Conservation (phyloP, 2,329 filamentous ascomycete genomes). For the Fusarium robinianum region DNA sequence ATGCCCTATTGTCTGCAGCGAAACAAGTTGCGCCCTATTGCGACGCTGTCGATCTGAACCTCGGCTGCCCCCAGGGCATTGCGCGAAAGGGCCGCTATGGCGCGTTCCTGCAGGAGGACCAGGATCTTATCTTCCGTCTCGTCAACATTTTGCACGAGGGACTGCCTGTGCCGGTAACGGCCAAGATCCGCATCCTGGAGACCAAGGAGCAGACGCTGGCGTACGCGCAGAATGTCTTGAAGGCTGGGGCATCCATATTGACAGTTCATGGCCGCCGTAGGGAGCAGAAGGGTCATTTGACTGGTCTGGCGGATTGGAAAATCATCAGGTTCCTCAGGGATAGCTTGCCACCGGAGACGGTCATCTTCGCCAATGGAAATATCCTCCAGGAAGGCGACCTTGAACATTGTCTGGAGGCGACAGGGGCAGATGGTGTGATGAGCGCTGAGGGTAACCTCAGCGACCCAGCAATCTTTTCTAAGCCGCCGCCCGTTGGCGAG, state of each 20-base stretch:
- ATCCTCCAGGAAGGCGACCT: constrained; percentile 82
- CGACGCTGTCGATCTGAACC: constrained; percentile 92
- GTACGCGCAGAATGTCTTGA: constrained; percentile 86
- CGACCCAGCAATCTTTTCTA: constrained; percentile 84
- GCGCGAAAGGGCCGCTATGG: constrained; percentile 90
- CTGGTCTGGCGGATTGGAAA: constrained; percentile 90
- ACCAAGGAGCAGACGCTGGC: constrained; percentile 83
- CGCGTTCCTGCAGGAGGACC: constrained; percentile 92
- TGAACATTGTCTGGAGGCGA: constrained; percentile 74
- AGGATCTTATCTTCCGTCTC: constrained; percentile 78
- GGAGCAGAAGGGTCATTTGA: constrained; percentile 96
- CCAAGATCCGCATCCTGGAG: constrained; percentile 91
- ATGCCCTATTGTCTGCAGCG: constrained; percentile 79
- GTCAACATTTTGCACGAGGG: constrained; percentile 81
- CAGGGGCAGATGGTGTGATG: constrained; percentile 93
- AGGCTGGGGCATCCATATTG: constrained; percentile 87
- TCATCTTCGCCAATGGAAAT: constrained; percentile 97
- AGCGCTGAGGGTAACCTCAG: constrained; percentile 93
- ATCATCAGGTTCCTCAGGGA: constrained; percentile 82
- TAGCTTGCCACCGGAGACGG: constrained; percentile 80
- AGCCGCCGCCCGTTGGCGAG: constrained; percentile 63
- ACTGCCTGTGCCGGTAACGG: constrained; percentile 83
- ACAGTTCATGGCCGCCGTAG: constrained; percentile 87
- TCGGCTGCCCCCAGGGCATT: constrained; percentile 96
- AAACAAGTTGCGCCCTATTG: constrained; percentile 81